Conservation (phyloP, 306 rosid species). For the Vigna reflexopilosa region DNA sequence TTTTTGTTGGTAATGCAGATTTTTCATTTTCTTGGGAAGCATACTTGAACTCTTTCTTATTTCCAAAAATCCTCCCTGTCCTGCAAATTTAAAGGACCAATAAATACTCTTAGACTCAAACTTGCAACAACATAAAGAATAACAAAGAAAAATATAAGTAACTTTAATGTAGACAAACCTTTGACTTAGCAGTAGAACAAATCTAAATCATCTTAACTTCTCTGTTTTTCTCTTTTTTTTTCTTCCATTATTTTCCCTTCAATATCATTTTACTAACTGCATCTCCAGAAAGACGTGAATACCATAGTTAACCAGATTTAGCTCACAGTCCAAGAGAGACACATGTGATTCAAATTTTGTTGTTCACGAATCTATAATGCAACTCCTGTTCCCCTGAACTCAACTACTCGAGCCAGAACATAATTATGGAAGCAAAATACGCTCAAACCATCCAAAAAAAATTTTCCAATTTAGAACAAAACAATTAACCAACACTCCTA, state of each 20-base stretch:
- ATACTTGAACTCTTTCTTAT: slow-evolving; percentile 41
- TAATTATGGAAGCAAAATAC: no score
- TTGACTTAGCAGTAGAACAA: neutral
- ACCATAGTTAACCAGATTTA: no score
- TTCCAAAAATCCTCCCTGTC: slow-evolving; percentile 54
- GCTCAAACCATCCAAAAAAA: neutral
- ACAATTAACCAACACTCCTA: neutral
- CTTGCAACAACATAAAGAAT: slow-evolving; percentile 20
- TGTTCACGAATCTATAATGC: no score
- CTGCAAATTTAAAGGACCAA: slow-evolving; percentile 52
- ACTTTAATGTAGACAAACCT: slow-evolving; percentile 1
- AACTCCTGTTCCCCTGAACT: no score
- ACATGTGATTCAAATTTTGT: no score
- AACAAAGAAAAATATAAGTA: neutral
- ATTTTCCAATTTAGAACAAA: neutral
- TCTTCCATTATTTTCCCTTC: slow-evolving; percentile 4
- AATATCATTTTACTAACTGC: neutral
- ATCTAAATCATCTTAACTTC: neutral
- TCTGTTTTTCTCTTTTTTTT: neutral
- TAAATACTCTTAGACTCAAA: neutral
- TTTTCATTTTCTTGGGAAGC: slow-evolving; percentile 23
- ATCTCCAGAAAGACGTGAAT: neutral
- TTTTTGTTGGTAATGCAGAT: slow-evolving; percentile 45
- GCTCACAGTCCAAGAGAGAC: no score
- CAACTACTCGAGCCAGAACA: no score